Conservation (phyloP, 495 filamentous ascomycete species). For the Hamigera avellanea region DNA sequence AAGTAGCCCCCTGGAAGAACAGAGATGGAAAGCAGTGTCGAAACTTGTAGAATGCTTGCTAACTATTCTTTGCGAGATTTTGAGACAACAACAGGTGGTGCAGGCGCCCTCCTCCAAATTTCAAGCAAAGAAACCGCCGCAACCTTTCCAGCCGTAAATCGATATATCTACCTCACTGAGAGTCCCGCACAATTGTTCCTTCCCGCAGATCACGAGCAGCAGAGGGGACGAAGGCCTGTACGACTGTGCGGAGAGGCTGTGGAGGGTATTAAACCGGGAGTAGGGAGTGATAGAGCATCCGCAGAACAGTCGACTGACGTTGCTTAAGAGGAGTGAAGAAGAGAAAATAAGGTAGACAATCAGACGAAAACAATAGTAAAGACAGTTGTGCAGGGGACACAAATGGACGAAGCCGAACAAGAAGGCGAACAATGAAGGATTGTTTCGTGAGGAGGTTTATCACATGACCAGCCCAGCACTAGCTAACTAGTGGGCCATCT, state of each 20-base stretch:
- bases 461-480: too few relatives aligned
- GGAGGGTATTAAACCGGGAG: too few relatives aligned
- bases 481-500: too few relatives aligned
- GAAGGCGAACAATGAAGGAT: too few relatives aligned
- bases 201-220: slow-evolving; percentile 11
- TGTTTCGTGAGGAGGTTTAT: too few relatives aligned
- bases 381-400: too few relatives aligned
- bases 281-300: too few relatives aligned
- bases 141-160: slow-evolving; percentile 7
- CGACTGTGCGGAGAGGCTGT: too few relatives aligned
- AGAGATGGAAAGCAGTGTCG: slow-evolving; percentile 33
- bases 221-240: slow-evolving; percentile 2
- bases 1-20: slow-evolving; percentile 20
- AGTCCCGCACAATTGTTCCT: slow-evolving; percentile 10
- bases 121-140: slow-evolving; percentile 14
- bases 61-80: slow-evolving; percentile 36
- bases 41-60: slow-evolving; percentile 43
- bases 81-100: slow-evolving; percentile 27
- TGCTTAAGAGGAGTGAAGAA: slow-evolving; percentile 3
- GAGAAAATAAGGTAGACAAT: slow-evolving; percentile 1
- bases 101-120: slow-evolving; percentile 16
- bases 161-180: slow-evolving; percentile 15
- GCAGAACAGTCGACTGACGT: too few relatives aligned
- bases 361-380: not conserved
- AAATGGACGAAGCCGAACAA: too few relatives aligned